A percentile compares a stretch with the other conserved stretches of the same genome.
Conservation (phyloP, 108 stramenopile species). For the Pseudonitzschia multiseries region DNA sequence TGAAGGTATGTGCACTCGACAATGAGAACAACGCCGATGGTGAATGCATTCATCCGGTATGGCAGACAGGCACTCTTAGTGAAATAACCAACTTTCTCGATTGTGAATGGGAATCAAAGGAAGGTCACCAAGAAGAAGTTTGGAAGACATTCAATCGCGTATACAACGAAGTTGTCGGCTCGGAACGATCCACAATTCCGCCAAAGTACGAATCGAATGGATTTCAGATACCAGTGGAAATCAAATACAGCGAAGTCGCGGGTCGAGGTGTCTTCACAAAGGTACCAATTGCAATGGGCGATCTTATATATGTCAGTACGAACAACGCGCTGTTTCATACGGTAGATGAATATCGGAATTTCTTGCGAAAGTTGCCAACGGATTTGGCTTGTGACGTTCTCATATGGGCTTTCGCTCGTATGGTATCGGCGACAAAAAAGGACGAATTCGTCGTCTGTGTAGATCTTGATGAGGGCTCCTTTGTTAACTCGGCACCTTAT, state of each 20-base stretch:
- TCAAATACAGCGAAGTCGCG: not conserved
- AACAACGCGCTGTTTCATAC: slow-evolving; percentile 21
- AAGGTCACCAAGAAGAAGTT: slow-evolving; percentile 13
- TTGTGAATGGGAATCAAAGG: slow-evolving; percentile 9
- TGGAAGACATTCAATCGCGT: slow-evolving; percentile 22
- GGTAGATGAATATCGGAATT: slow-evolving; percentile 19
- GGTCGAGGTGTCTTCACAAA: slow-evolving; percentile 27
- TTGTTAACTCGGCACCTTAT: slow-evolving; percentile 6
- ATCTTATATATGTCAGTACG: slow-evolving; percentile 10
- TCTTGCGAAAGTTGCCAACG: slow-evolving; percentile 14
- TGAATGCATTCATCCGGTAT: not conserved
- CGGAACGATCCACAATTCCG: slow-evolving; percentile 8
- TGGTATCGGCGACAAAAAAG: not conserved
- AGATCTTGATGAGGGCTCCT: slow-evolving; percentile 28
- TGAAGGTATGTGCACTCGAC: slow-evolving; percentile 9
- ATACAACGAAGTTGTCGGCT: slow-evolving; percentile 2
- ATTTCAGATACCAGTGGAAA: slow-evolving; percentile 20
- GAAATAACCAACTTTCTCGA: not conserved
- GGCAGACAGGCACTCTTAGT: not conserved
- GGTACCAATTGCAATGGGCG: slow-evolving; percentile 7
- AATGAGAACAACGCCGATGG: not conserved
- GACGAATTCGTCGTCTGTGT: slow-evolving; percentile 11
- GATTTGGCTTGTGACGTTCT: slow-evolving; percentile 32
- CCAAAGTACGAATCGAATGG: slow-evolving; percentile 9
- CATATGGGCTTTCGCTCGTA: slow-evolving; percentile 19